phyloP scores from a whole-genome alignment of 2,329 filamentous ascomycete genomes.

The Colletotrichum sp. region DNA sequence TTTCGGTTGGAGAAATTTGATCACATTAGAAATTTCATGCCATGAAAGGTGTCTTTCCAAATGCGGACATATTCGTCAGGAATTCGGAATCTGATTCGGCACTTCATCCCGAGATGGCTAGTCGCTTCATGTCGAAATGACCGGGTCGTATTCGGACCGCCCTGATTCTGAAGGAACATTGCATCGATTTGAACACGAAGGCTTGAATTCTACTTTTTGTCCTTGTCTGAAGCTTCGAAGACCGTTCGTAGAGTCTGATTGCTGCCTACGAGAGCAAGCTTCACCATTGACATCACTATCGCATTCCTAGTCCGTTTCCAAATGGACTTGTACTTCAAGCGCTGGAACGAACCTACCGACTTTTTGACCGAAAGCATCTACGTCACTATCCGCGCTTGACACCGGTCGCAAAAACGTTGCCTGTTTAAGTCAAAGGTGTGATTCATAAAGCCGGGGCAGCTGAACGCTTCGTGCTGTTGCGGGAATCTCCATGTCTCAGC shows the following conservation, averaged over 20 bases:
- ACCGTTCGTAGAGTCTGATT: not conserved
- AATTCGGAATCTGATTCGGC: not conserved
- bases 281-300: not conserved
- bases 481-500: not conserved
- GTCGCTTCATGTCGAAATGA: not conserved
- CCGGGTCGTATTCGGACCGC: not conserved
- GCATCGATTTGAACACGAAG: not conserved
- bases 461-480: not conserved
- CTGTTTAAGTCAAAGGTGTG: not conserved
- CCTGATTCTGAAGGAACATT: not conserved
- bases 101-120: not conserved
- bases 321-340: fast-evolving
- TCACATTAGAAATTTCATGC: not conserved
- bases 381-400: not conserved
- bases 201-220: not conserved
- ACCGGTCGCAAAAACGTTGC: not conserved
- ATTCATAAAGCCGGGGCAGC: not conserved
- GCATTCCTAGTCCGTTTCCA: not conserved
- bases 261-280: fast-evolving
- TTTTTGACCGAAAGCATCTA: not conserved
- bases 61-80: not conserved
- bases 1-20: not conserved
- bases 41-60: not conserved
- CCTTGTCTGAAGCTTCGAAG: not conserved
- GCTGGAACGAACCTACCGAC: not conserved